Evolutionary conservation across 495 filamentous ascomycete species (phyloP), one percentile per base, ranked within the genome.

Genomic region (Neurospora sublineolata): DNA sequence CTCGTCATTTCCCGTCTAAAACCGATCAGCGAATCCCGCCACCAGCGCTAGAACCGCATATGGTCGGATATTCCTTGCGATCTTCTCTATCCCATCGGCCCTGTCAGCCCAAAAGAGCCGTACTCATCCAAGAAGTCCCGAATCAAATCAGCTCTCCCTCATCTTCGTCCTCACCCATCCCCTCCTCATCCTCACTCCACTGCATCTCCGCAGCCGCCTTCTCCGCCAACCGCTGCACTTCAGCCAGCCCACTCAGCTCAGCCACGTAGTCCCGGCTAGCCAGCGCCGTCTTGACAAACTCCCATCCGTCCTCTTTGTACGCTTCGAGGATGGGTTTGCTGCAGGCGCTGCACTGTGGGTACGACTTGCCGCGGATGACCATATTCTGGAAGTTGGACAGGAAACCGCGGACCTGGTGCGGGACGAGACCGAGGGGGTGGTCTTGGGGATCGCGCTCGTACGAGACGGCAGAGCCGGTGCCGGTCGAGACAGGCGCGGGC

Each of bases 381-480:
- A 97, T 86, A 76, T 94, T 97, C 77, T 92, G 88, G 79, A 94
- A 98, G 11, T 81, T 92, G 67, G 89, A 87, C n/a, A 98, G 85
- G 79, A 94, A 98, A 18, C 95, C 95, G 71, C 95, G 90, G 60
- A 99, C 93, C 74, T 94, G 92, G 77, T 99, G 95, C 20, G 95
- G 95, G 1, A 99, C 87, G 72, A 93, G 84, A 9, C 95, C 95
- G 18, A 99, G 87, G 4, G 95, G 91, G 78, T 97, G 89, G 67
- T 89, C 84, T 27, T 75, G 73, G 7, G 86, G 81, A 68, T 88
- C 89, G 67, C 84, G 84, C 30, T 90, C 87, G 52, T 88, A 86
- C 41, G 73, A 69, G 8, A 75, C 46, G 30, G 77, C 73, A 9
- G 75, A 75, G 10, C 82, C 77, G 20, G 71, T 30, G 71, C 72